Conservation (phyloP, 2,329 filamentous ascomycete species). For the Sarocladium oryzae region DNA sequence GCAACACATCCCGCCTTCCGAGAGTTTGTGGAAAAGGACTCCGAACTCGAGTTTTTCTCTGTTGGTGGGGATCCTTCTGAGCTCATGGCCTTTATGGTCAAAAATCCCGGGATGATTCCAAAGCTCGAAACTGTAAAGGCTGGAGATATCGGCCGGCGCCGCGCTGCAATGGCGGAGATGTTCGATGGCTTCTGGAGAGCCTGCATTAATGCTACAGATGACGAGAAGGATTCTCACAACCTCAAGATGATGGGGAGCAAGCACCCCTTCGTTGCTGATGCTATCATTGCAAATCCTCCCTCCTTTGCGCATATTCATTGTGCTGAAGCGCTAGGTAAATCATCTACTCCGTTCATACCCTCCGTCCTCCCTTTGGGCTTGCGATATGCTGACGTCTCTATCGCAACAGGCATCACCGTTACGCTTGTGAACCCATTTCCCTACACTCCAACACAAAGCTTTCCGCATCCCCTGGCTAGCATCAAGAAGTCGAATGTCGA, state of each 20-base stretch:
- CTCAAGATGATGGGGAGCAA: conserved; percentile 58
- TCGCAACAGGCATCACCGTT: conserved; percentile 45
- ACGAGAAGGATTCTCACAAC: conserved; percentile 50
- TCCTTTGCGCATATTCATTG: conserved; percentile 75
- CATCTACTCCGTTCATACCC: conserved; percentile 54
- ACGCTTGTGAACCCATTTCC: conserved; percentile 43
- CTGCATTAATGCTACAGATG: conserved; percentile 67
- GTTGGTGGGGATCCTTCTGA: conserved; percentile 74
- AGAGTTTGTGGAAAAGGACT: conserved; percentile 67
- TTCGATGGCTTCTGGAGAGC: conserved; percentile 78
- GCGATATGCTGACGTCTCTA: no score
- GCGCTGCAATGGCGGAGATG: conserved; percentile 72
- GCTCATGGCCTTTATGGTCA: conserved; percentile 85
- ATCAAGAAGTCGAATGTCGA: conserved; percentile 69
- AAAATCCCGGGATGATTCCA: conserved; percentile 73
- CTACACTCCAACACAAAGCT: conserved; percentile 67
- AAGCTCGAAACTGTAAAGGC: conserved; percentile 64
- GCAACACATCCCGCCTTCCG: conserved; percentile 74
- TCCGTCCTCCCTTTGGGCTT: conserved; percentile 28
- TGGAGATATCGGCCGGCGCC: conserved; percentile 62
- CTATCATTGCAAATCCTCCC: conserved; percentile 81
- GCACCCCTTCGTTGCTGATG: conserved; percentile 61
- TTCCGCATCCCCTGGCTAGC: conserved; percentile 71
- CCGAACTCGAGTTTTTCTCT: conserved; percentile 71
- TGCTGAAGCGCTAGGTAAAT: conserved; percentile 63